Conservation (phyloP, 371 early-diverging fungal species). For the Globomyces sp. region DNA sequence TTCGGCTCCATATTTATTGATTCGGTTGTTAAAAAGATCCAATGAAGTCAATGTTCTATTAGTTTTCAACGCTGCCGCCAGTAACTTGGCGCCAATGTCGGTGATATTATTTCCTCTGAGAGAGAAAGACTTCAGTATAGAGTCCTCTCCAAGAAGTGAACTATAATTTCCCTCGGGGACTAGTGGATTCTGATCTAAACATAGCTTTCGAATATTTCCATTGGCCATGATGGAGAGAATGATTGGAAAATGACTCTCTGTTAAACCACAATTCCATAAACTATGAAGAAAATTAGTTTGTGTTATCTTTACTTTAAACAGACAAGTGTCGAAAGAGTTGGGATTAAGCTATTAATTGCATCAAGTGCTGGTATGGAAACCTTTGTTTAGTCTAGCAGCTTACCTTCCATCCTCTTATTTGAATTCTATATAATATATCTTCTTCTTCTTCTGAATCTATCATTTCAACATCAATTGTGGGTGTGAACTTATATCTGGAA, state of each 20-base stretch:
- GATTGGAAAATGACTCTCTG: conserved; percentile 32
- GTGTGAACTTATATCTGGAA: conserved; percentile 38
- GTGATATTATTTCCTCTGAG: conserved; percentile 42
- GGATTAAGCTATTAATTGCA: too few species aligned
- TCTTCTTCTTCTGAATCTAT: conserved; percentile 36
- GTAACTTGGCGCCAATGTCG: conserved; percentile 36
- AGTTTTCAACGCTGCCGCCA: conserved; percentile 35
- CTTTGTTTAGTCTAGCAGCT: not conserved
- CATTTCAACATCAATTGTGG: conserved; percentile 37
- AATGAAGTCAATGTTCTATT: conserved; percentile 32
- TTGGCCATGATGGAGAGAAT: conserved; percentile 25
- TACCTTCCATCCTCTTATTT: conserved; percentile 46
- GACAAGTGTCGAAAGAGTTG: not conserved
- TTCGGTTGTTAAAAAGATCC: conserved; percentile 43
- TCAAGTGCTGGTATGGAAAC: too few species aligned
- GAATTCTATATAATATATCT: conserved; percentile 38
- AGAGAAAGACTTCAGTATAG: conserved; percentile 31
- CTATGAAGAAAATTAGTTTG: conserved; percentile 14
- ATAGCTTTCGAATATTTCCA: conserved; percentile 32
- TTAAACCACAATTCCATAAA: conserved; percentile 49
- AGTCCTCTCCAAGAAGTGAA: conserved; percentile 36
- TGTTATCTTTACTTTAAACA: not conserved
- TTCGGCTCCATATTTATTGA: conserved; percentile 41
- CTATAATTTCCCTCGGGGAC: conserved; percentile 36
- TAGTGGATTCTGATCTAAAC: conserved; percentile 43